Conservation (phyloP, 305 asterid species). For the Solanum chacoense region DNA sequence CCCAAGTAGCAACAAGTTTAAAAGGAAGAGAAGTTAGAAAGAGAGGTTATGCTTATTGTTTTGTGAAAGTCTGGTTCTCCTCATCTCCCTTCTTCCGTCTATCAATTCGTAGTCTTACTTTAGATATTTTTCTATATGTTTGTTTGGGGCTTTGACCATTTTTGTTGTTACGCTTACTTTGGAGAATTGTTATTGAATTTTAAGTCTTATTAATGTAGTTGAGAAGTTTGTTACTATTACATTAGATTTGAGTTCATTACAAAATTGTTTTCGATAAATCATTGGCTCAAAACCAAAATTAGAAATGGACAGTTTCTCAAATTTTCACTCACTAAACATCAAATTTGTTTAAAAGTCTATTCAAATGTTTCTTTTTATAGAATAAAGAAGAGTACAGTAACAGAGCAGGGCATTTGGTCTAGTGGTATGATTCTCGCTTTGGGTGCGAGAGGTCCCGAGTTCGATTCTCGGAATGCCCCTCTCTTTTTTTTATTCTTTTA, state of each 20-base stretch:
- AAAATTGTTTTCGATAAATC: not conserved
- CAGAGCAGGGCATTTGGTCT: slow-evolving; percentile 5
- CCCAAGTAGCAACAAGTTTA: not conserved
- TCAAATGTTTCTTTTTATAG: not conserved
- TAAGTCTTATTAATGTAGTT: not conserved
- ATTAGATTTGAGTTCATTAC: not conserved
- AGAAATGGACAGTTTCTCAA: not conserved
- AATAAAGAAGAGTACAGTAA: not conserved
- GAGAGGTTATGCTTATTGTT: too few relatives aligned
- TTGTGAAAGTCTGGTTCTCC: not conserved
- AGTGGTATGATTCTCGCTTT: slow-evolving; percentile 92
- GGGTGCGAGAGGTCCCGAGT: slow-evolving; percentile 99
- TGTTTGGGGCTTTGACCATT: too few relatives aligned
- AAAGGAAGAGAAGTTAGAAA: not conserved
- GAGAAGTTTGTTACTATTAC: too few relatives aligned
- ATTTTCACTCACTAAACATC: not conserved
- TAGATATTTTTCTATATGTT: too few relatives aligned
- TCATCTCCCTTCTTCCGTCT: not conserved
- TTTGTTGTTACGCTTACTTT: too few relatives aligned
- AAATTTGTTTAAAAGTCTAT: not conserved
- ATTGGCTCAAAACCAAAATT: not conserved
- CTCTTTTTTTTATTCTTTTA: not conserved
- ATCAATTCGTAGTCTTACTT: not conserved
- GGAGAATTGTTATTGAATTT: not conserved
- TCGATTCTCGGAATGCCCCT: slow-evolving; percentile 81